Base-by-base conservation (phyloP, 2,329 filamentous ascomycete species). In the Stagonosporopsis cucurbitacearum region DNA sequence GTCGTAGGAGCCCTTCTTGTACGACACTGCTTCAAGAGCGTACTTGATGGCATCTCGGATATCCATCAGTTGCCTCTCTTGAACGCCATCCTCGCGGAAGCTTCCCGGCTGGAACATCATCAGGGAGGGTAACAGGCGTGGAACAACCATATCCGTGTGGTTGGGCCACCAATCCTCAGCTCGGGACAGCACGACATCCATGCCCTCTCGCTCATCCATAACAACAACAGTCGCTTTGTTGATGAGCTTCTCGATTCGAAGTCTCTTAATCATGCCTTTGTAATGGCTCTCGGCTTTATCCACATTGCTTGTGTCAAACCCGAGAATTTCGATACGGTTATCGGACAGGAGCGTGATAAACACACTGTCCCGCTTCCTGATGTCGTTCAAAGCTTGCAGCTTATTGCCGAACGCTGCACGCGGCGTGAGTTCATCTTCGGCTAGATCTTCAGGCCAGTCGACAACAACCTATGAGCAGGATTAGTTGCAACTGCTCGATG, bases 121-220 rank as follows among this genome's bases (percentile, higher is more conserved):
- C 0, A 32, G 35, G 11, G 59, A 49, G 4, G 55, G 22, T 6
- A 66, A 2, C 2, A 72, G 58, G 7, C 57, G 64, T 36, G 71
- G 70, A 8, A 67, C 59, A 17, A 72, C 43, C 3, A 17, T 50
- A n/a, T 67, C 57, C 7, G 33, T 25, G 5, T 33, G 41, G 17
- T 57, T 51, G 0, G 72, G 72, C 70, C 70, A 73, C 72, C 70
- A 73, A 2, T 28, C 9, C 0, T 63, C 59, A n/a, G 60, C 56
- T 42, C 41, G 28, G 15, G 63, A 47, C 3, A 71, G 54, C 1
- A 58, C 25, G 6, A 72, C 60, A 13, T 68, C 40, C 12, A 58
- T 41, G 3, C 66, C 71, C 37, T 73, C 70, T 22, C 26, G 40
- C 3, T 62, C 54, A 46, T 75, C 71, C 2, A 74, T 59, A 9